These are phyloP conservation scores for Terana coerulea DNA, from an alignment of 768 basidiomycete species.

Conservation along the genomic window DNA sequence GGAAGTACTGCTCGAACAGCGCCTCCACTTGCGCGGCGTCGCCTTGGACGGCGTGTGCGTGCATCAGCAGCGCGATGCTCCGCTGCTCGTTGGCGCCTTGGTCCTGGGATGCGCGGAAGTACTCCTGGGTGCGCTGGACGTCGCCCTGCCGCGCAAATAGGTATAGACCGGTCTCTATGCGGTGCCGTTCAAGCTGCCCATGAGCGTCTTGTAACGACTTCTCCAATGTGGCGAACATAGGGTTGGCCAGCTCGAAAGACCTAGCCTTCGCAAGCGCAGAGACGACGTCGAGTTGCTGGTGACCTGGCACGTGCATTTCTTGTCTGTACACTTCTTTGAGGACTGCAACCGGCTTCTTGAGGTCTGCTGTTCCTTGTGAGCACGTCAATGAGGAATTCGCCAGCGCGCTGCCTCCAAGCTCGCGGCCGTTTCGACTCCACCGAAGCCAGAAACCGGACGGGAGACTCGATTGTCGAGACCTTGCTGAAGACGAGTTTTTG, in stretches of 20 bases:
- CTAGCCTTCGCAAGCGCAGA: conserved; percentile 39
- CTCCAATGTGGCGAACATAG: conserved; percentile 35
- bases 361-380: conserved; percentile 31
- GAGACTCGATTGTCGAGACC: conserved; percentile 31
- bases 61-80: conserved; percentile 47
- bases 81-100: conserved; percentile 22
- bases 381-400: conserved; percentile 39
- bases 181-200: conserved; percentile 19
- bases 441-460: conserved; percentile 23
- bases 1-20: conserved; percentile 56
- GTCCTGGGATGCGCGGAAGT: conserved; percentile 35
- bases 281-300: conserved; percentile 34
- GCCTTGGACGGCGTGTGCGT: conserved; percentile 49
- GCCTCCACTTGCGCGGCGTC: conserved; percentile 36
- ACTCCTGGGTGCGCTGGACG: conserved; percentile 36
- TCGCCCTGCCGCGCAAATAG: conserved; percentile 54
- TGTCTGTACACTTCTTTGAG: conserved; percentile 37
- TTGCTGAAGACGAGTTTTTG: conserved; percentile 25
- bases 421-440: conserved; percentile 21
- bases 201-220: conserved; percentile 12
- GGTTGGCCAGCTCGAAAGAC: conserved; percentile 40
- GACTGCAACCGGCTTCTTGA: conserved; percentile 38
- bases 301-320: conserved; percentile 25
- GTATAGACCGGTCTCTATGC: conserved; percentile 45
- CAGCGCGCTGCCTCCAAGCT: conserved; percentile 28